These are phyloP conservation scores for Leucosporidium scottii DNA, from an alignment of 768 basidiomycete species.

Conservation along the genomic window DNA sequence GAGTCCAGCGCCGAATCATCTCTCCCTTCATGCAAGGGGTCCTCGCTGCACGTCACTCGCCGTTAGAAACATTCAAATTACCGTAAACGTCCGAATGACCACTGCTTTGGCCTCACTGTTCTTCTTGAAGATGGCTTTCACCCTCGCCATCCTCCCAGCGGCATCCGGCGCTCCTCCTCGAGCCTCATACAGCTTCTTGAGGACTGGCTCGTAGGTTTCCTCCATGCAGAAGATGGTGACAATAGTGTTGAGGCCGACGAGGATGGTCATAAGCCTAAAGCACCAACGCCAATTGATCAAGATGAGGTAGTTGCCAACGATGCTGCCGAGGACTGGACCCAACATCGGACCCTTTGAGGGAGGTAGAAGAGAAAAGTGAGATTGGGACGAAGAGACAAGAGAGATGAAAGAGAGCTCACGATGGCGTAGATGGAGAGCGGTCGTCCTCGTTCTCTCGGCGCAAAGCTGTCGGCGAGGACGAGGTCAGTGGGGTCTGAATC, in stretches of 20 bases:
- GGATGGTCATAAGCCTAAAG: conserved; percentile 8
- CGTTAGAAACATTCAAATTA: not conserved
- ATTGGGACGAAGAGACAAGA: too few relatives aligned
- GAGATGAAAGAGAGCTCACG: not conserved
- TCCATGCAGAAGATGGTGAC: not conserved
- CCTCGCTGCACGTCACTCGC: too few relatives aligned
- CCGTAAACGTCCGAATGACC: conserved; percentile 4
- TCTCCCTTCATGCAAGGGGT: too few relatives aligned
- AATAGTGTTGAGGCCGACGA: conserved; percentile 3
- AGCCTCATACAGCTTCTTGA: too few relatives aligned
- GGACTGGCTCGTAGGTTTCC: not conserved
- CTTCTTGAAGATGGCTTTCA: not conserved
- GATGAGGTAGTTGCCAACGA: conserved; percentile 12
- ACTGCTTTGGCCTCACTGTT: not conserved
- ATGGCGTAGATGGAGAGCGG: conserved; percentile 6
- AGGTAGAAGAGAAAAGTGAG: not conserved
- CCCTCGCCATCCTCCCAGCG: not conserved
- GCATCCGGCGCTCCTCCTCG: not conserved
- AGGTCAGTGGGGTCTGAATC: not conserved
- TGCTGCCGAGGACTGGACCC: not conserved
- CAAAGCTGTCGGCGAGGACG: not conserved
- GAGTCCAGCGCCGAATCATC: too few relatives aligned
- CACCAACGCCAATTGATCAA: conserved; percentile 8
- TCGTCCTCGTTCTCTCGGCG: conserved; percentile 1
- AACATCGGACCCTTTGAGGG: not conserved